Evolutionary conservation across 345 rosid species (phyloP), one percentile per base, ranked within the genome.

Genomic region (Schrenkiella parvula): DNA sequence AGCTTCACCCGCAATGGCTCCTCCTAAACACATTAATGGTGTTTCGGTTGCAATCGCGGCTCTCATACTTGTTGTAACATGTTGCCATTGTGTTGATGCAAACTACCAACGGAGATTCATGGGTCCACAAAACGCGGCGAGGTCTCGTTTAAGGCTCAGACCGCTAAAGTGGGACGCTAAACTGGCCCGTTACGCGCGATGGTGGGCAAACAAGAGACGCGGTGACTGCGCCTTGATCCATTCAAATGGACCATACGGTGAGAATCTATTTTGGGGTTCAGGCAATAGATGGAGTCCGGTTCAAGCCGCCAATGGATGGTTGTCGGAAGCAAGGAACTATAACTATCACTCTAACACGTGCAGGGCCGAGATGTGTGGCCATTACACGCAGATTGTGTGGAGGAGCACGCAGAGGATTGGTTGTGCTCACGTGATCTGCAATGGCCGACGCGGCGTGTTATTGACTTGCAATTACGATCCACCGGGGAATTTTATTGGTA

Each of bases 231-330:
- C 66, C 2, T 56, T 92, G 73, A 78, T 11, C 72, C 98, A 92
- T 73, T 92, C 98, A 0, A 86, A 88, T 4, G 98, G 98, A 18
- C 91, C 91, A 0, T 90, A 84, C 3, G 98, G 98, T 10, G 98
- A 92, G 85, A 92, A 92, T 75, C 87, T 92, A 44, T 92, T 92
- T 29, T 92, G 98, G 98, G 98, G 98, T 0, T 88, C 96, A 15
- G 98, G 98, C 13, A 12, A 26, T 0, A 88, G 75, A 8, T 92
- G 98, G 98, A 78, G 57, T n/a, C 89, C 96, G 1, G 82, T 66
- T 9, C 87, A 89, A 83, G 98, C 96, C 0, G 90, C 79, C 4
- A 31, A 51, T 11, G 88, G 81, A 2, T 92, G 98, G 98, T 71
- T 87, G 8, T 75, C 87, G 4, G 98, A 92, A 80, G 82, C 82